These are phyloP conservation scores for Carex scoparia DNA, from an alignment of 176 grass and related monocot genomes.

Conservation along the genomic window DNA sequence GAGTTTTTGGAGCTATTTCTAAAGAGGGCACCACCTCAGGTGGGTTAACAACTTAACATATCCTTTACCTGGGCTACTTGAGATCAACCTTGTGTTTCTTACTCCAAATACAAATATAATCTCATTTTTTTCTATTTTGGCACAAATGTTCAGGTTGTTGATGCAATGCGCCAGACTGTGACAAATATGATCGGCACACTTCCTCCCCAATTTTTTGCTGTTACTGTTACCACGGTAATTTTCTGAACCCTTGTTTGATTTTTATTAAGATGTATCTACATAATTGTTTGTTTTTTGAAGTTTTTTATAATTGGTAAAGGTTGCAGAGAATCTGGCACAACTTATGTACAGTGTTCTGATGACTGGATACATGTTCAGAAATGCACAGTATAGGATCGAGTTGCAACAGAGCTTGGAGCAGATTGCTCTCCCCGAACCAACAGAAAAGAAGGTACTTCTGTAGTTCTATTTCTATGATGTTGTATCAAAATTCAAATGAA, in stretches of 20 bases:
- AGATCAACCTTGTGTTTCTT: background rate
- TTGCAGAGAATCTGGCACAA: slow-evolving; percentile 89
- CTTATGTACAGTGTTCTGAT: slow-evolving; percentile 94
- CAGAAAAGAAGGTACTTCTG: slow-evolving; percentile 46
- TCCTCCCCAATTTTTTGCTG: slow-evolving; percentile 81
- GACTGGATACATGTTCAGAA: slow-evolving; percentile 99
- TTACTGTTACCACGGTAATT: slow-evolving; percentile 90
- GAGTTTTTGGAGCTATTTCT: slow-evolving; percentile 96
- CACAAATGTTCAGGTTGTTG: slow-evolving; percentile 48
- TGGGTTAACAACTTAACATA: slow-evolving; percentile 8
- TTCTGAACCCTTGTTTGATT: background rate
- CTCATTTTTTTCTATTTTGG: background rate
- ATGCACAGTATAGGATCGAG: slow-evolving; percentile 77
- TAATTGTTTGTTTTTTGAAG: slow-evolving; percentile 25
- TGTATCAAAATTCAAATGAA: background rate
- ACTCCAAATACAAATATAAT: background rate
- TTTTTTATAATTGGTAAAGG: slow-evolving; percentile 39
- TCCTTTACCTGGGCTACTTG: background rate
- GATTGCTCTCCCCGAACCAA: slow-evolving; percentile 76
- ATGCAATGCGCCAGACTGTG: slow-evolving; percentile 95
- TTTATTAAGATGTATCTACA: background rate
- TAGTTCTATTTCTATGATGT: slow-evolving; percentile 16
- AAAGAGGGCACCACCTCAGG: slow-evolving; percentile 79
- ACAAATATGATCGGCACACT: slow-evolving; percentile 96
- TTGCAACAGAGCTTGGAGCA: slow-evolving; percentile 83